Evolutionary conservation across 2,329 filamentous ascomycete species (phyloP), one percentile per base, ranked within the genome.

Genomic region (Metarhizium anisopliae): DNA sequence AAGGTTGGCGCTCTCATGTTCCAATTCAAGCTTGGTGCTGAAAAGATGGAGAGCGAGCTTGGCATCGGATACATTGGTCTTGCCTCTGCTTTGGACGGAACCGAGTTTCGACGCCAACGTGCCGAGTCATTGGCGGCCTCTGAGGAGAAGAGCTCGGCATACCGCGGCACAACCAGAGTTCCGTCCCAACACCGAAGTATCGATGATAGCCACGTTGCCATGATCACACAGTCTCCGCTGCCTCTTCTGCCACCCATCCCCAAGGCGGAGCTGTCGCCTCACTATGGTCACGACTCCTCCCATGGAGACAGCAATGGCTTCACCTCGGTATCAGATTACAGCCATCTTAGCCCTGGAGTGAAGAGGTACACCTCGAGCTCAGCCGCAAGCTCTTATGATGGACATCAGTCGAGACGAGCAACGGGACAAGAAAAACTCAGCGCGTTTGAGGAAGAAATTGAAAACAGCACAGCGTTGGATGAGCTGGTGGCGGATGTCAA

Each of bases 1-100:
- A 79, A 78, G 61, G 83, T 86, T 74, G 85, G 82, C 63, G 79
- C 82, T 7, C 74, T 83, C 49, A 78, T 85, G 62, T 83, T 87
- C 67, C 79, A 85, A 60, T 87, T 84, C 83, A 82, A 79, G 20
- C 72, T 87, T 3, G 83, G 82, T 8, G 76, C 76, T 35, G 74
- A 76, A 20, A 81, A 78, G 64, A 78, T 80, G 16, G 82, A 86
- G 60, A 77, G 78, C 16, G 77, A 82, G 13, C 76, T 82, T 47
- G 83, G 83, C 18, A 85, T 86, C 50, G 85, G 85, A 47, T 89
- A 86, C 63, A 84, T 83, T 1, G 83, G 83, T 4, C 75, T 89
- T 7, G 80, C 82, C 1, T 84, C 84, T 10, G 84, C 84, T 3
- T 75, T 88, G 11, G 81, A 85, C 49, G 65, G 64, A 40, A 64